Evolutionary conservation across 176 grass and related monocot species (phyloP), one percentile per base, ranked within the genome.

Genomic region (maize (Zea mays)): DNA sequence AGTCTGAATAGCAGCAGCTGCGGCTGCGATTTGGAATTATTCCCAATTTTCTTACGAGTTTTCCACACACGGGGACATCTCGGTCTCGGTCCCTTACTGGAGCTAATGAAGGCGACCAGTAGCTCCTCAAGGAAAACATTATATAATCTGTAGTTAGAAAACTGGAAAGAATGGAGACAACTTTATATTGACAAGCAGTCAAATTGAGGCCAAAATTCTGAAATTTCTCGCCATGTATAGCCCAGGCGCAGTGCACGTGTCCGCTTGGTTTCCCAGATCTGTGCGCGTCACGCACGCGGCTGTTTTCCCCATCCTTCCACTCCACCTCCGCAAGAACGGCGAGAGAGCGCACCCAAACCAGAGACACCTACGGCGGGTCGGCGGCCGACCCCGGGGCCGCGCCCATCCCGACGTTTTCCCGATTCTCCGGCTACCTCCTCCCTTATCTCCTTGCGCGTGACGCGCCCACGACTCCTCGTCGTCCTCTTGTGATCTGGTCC

Each of bases 21-120:
- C 27, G 27, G 27, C 41, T 97, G 82, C 59, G 94, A 93, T 86
- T 97, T 97, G 13, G 94, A 97, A 67, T 93, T 75, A 5, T 91
- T 93, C 35, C 89, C 91, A 7, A 97, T 92, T 85, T 88, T 92
- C 69, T 89, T 97, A 3, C 55, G 74, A 11, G 85, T 76, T 77
- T 90, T 97, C 95, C 95, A 94, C n/a, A 94, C 95, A 47, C 95
- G 82, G 63, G 91, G 95, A 58, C 65, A 94, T 77, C 89, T 92
- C 4, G 91, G 95, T 67, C 95, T 92, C 15, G 95, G 95, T 9
- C 95, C 91, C 84, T 91, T 92, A 74, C 11, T 33, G 60, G n/a
- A 61, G 69, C 38, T 69, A 79, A 83, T 62, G 81, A 2, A 35
- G 76, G 40, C 27, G 56, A 57, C 14, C 62, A 73, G 45, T 80